Evolutionary conservation across 441 rosid species (phyloP).

Genomic region (Capsella rubella): DNA sequence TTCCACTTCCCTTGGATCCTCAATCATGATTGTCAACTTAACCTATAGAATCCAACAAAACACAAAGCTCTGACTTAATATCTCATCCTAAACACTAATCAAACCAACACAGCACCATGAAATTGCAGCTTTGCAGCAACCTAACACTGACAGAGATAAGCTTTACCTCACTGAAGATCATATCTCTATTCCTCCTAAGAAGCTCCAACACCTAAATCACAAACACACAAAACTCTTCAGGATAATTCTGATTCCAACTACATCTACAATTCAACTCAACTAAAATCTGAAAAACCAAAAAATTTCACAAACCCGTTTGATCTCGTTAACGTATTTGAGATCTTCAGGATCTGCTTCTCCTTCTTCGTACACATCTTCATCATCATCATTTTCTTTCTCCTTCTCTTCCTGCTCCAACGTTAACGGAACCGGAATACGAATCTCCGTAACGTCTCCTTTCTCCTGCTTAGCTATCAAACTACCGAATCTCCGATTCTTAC

Average conservation of each 20-base stretch:
- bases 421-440: conserved; percentile 53
- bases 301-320: conserved; percentile 57
- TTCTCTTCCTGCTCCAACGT: conserved; percentile 47
- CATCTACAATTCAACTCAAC: neutral
- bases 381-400: conserved; percentile 31
- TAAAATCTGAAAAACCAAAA: neutral
- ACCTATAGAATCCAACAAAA: conserved; percentile 50
- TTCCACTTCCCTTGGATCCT: conserved; percentile 91
- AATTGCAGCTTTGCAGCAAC: conserved; percentile 9
- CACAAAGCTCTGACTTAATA: neutral
- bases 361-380: conserved; percentile 32
- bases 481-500: conserved; percentile 38
- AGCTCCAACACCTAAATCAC: conserved; percentile 70
- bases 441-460: conserved; percentile 54
- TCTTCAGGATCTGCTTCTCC: conserved; percentile 59
- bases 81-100: neutral
- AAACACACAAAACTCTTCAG: neutral
- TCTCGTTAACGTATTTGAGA: conserved; percentile 58
- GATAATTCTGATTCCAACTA: neutral
- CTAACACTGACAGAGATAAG: neutral
- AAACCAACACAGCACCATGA: neutral
- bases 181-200: conserved; percentile 82
- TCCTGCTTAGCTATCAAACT: conserved; percentile 49
- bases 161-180: conserved; percentile 86
- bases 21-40: conserved; percentile 79